Base-by-base conservation (phyloP, 2,329 filamentous ascomycete genomes). In the Nakataea oryzae region DNA sequence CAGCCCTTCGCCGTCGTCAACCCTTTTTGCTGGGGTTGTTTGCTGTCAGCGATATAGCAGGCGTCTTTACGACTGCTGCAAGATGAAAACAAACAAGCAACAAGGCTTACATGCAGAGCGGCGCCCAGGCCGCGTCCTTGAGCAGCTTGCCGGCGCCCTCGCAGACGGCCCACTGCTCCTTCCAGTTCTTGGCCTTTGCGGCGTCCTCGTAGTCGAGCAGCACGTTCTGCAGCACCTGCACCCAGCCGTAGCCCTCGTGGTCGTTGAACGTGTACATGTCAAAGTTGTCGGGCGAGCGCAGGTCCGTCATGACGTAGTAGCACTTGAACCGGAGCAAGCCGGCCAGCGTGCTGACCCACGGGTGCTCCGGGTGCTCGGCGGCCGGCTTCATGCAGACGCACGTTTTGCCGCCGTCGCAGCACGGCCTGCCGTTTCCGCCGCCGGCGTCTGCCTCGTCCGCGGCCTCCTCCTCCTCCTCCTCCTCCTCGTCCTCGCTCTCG, bases 211-310 rank as follows among this genome's bases (percentile, higher is more conserved):
- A 75, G 63, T 76, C 74, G 7, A 77, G 66, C 1, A 80, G 56
- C 7, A 73, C 63, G 60, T 80, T 81, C 66, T 80, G 70, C 5
- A 79, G 28, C 0, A 77, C 65, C 68, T 81, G 77, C 0, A 80
- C 55, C 9, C 69, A 60, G 1, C 78, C 78, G 57, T 77, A 79
- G 3, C 63, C 68, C 6, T 60, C 66, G 58, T 75, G 74, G 63
- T 79, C 74, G 60, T 79, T 80, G 66, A 72, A 78, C 2, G 73
- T 73, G 65, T 78, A 69, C 74, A 80, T 75, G 8, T 24, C 24
- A 55, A 80, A 79, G 50, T 63, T 64, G 58, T 80, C 76, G 2
- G 74, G 76, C 59, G 69, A 65, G 12, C 72, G 71, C 13, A 72
- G 59, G 32, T 55, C 21, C 63, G 64, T 17, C 61, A 69, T 64